phyloP scores from a whole-genome alignment of 306 rosid genomes.

The Sesbania bispinosa region DNA sequence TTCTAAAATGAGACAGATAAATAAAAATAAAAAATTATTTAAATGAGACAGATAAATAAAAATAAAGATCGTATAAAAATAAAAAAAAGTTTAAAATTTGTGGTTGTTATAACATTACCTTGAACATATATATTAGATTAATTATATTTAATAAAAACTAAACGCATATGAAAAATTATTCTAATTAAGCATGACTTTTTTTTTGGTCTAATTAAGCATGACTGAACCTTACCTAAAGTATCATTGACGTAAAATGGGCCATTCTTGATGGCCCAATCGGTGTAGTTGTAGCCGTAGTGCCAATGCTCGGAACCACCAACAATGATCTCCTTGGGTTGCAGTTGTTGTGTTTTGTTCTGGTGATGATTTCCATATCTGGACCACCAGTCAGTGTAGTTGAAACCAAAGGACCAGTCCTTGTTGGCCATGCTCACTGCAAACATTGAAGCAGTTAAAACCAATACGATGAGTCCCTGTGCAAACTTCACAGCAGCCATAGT shows the following conservation, averaged over 20 bases:
- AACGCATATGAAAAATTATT: too few species aligned
- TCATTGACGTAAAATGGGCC: conserved; percentile 59
- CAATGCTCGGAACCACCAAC: conserved; percentile 63
- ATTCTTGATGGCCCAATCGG: conserved; percentile 47
- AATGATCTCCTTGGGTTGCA: conserved; percentile 20
- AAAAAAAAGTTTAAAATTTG: too few species aligned
- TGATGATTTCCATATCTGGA: conserved; percentile 29
- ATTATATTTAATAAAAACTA: too few species aligned
- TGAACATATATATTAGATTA: too few species aligned
- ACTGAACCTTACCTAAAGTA: conserved; percentile 46
- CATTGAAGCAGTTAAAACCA: conserved; percentile 25
- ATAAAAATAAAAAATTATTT: too few species aligned
- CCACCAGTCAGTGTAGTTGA: conserved; percentile 37
- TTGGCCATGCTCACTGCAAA: conserved; percentile 34
- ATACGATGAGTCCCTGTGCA: not conserved
- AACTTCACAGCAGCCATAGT: conserved; percentile 27
- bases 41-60: too few species aligned
- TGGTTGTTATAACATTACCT: too few species aligned
- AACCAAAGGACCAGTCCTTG: conserved; percentile 42
- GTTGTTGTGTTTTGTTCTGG: conserved; percentile 26
- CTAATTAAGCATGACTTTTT: too few species aligned
- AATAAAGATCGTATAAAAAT: too few species aligned
- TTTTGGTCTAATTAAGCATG: too few species aligned
- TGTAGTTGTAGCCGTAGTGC: conserved; percentile 55
- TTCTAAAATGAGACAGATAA: too few species aligned